Evolutionary conservation across 441 rosid species (phyloP).

Genomic region (Croton laevigatus): DNA sequence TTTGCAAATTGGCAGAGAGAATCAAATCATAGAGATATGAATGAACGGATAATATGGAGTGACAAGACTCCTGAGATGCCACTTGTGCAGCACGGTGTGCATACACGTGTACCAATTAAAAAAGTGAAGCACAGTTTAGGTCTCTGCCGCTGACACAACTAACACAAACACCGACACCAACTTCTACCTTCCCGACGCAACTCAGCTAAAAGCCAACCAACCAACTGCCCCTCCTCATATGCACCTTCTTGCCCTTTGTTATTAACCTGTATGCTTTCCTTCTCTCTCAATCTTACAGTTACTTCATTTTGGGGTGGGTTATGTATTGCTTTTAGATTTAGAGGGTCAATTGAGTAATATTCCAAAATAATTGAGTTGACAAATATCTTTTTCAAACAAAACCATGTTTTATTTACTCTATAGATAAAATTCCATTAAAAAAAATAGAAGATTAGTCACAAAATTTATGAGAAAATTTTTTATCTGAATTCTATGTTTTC

Average conservation of each 20-base stretch:
- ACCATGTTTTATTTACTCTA: too few relatives aligned
- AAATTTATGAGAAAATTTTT: too few relatives aligned
- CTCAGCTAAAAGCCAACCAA: conserved; percentile 10
- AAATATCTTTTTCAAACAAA: too few relatives aligned
- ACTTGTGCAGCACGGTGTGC: conserved; percentile 18
- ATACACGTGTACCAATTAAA: conserved; percentile 12
- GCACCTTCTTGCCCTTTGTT: too few relatives aligned
- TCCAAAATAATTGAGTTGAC: too few relatives aligned
- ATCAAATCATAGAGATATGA: not conserved
- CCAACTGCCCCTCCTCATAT: not conserved
- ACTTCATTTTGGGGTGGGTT: too few relatives aligned
- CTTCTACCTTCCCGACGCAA: not conserved
- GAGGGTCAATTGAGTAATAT: too few relatives aligned
- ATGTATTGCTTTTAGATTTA: too few relatives aligned
- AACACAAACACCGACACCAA: not conserved
- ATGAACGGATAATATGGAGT: not conserved
- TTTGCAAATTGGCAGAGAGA: not conserved
- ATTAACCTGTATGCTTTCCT: too few relatives aligned
- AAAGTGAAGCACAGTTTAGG: conserved; percentile 1
- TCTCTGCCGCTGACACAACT: not conserved
- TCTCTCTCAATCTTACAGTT: not conserved
- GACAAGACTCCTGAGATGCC: conserved; percentile 34
- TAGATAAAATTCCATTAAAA: too few relatives aligned
- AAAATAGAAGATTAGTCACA: too few relatives aligned
- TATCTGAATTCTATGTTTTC: too few relatives aligned